Evolutionary conservation across 2,329 filamentous ascomycete species (phyloP), one percentile per base, ranked within the genome.

Genomic region (Verticillium nonalfalfae): DNA sequence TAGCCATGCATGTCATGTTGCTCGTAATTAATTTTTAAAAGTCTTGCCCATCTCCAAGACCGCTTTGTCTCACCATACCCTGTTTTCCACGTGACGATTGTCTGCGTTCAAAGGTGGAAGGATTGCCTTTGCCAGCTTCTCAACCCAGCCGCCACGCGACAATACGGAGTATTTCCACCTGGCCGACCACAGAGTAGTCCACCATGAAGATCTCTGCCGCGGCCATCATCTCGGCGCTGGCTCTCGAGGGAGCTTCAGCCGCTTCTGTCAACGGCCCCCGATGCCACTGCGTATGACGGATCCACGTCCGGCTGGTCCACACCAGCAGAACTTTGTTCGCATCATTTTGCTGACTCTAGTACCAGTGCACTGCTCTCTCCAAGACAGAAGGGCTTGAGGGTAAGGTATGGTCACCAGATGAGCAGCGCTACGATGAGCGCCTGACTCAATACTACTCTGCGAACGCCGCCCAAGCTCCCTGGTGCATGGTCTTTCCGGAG

Each of bases 371-470:
- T 31, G 65, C 65, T 7, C 61, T 72, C 2, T 61, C 65, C 3
- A 61, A 61, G 33, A 35, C 68, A 7, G 61, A 60, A 3, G 59
- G 58, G 2, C 68, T 71, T 11, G 45, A 65, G 35, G 68, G 66
- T 40, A 71, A 71, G 31, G 67, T 72, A 3, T 66, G 64, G 7
- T 33, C 60, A 1, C 63, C 68, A 9, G 61, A 65, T 4, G 66
- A 59, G 35, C 39, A 58, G 7, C 45, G 61, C 11, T 72, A 72
- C 57, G 62, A 65, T 11, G 59, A 59, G 1, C 69, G 69, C 5
- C 52, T 72, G 4, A 35, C 64, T 54, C 62, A 67, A 1, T 72
- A 72, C 61, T 72, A 72, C 63, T 72, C 71, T 0, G 69, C 69
- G 64, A 72, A 72, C 40, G 69, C 71, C 4, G 70, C 71, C 1